These are phyloP conservation scores for Pyricularia sp. DNA, from an alignment of 2,329 filamentous ascomycete genomes.

Conservation along the genomic window DNA sequence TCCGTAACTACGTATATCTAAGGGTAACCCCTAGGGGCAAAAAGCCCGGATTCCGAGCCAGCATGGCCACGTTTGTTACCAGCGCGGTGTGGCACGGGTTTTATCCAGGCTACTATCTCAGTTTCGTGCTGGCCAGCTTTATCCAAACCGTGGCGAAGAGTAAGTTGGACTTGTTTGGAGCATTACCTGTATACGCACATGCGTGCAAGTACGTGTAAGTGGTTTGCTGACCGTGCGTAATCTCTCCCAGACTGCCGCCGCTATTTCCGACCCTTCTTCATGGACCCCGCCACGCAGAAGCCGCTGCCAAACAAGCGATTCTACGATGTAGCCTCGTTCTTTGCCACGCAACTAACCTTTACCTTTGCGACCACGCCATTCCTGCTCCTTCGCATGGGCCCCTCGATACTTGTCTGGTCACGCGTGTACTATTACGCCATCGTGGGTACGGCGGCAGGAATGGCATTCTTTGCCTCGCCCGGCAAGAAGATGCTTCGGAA, in stretches of 20 bases:
- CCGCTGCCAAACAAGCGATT: constrained; percentile 63
- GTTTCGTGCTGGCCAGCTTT: constrained; percentile 80
- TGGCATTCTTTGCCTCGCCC: constrained; percentile 69
- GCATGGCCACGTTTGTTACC: constrained; percentile 83
- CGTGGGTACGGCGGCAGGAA: constrained; percentile 48
- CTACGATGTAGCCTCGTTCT: constrained; percentile 51
- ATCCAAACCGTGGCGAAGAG: constrained; percentile 90
- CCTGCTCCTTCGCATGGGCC: constrained; percentile 60
- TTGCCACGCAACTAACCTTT: constrained; percentile 29
- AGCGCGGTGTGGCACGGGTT: constrained; percentile 98
- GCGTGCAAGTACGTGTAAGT: background rate
- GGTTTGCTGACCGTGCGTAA: background rate
- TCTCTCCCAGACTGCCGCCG: constrained; percentile 63
- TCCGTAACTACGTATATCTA: constrained; percentile 90
- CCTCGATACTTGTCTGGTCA: constrained; percentile 64
- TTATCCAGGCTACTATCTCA: constrained; percentile 89
- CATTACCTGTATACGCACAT: background rate
- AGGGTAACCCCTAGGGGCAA: constrained; percentile 89
- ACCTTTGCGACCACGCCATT: constrained; percentile 78
- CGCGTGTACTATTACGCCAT: constrained; percentile 83
- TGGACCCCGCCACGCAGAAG: constrained; percentile 59
- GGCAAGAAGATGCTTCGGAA: constrained; percentile 49
- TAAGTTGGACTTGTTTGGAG: constrained; percentile 32
- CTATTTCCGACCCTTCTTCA: constrained; percentile 81
- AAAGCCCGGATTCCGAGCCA: constrained; percentile 93